These are phyloP conservation scores for Trichoderma virens DNA, from an alignment of 495 filamentous ascomycete genomes.

Conservation along the genomic window DNA sequence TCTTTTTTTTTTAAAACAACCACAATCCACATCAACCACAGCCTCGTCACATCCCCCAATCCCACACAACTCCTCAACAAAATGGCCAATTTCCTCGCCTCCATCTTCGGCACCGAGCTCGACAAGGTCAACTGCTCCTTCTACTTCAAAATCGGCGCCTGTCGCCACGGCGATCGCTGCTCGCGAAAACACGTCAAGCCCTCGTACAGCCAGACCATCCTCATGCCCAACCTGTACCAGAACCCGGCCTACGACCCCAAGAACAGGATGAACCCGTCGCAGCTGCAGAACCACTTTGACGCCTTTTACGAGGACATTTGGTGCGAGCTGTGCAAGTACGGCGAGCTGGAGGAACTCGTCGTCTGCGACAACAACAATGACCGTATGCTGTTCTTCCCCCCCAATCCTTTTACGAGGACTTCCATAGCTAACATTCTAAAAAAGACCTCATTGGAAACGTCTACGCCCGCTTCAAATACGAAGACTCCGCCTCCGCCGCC, in stretches of 20 bases:
- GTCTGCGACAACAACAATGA: slow-evolving; percentile 97
- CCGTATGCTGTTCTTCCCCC: slow-evolving; percentile 46
- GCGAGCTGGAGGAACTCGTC: slow-evolving; percentile 81
- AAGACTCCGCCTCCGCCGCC: slow-evolving; percentile 86
- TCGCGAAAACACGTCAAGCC: slow-evolving; percentile 98
- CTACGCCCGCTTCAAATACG: slow-evolving; percentile 99
- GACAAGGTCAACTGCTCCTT: slow-evolving; percentile 68
- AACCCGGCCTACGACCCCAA: slow-evolving; percentile 97
- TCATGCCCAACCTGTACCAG: slow-evolving; percentile 97
- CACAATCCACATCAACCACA: background rate
- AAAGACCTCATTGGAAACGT: slow-evolving; percentile 98
- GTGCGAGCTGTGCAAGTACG: slow-evolving; percentile 97
- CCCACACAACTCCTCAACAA: slow-evolving; percentile 16
- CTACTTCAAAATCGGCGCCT: slow-evolving; percentile 81
- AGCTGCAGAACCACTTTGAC: slow-evolving; percentile 98
- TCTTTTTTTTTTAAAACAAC: background rate
- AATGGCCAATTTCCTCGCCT: slow-evolving; percentile 95
- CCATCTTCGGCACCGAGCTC: slow-evolving; percentile 98
- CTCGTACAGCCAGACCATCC: slow-evolving; percentile 93
- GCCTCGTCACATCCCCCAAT: background rate
- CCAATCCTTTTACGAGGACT: background rate
- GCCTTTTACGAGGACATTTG: slow-evolving; percentile 99
- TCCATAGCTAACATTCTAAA: background rate
- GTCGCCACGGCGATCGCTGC: slow-evolving; percentile 96
- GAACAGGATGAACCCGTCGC: slow-evolving; percentile 87